Evolutionary conservation across 208 protist species (phyloP).

Genomic region (Borovskyia barvae): DNA sequence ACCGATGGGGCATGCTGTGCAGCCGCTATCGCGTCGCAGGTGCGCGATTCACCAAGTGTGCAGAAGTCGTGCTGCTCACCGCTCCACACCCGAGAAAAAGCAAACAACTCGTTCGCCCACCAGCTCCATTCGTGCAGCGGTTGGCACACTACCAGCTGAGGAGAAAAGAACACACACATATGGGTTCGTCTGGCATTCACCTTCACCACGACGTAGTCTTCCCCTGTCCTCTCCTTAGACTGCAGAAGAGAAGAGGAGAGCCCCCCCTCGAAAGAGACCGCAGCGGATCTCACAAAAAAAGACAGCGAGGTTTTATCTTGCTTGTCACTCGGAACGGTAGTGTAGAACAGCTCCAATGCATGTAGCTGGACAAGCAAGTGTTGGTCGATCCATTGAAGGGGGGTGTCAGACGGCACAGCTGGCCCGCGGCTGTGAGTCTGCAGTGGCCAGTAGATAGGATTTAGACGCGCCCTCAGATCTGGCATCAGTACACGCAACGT

Average conservation of each 20-base stretch:
- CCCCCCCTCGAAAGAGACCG: slow-evolving; percentile 38
- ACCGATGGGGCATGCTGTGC: neutral
- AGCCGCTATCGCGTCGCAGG: too few relatives aligned
- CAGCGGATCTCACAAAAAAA: slow-evolving; percentile 39
- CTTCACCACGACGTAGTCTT: slow-evolving; percentile 55
- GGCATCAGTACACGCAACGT: slow-evolving; percentile 9
- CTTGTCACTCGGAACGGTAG: slow-evolving; percentile 16
- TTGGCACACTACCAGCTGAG: slow-evolving; percentile 40
- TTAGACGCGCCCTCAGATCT: slow-evolving; percentile 1
- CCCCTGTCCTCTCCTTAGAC: slow-evolving; percentile 21
- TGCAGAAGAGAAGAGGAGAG: slow-evolving; percentile 52
- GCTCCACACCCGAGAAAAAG: slow-evolving; percentile 8
- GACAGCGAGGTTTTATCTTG: slow-evolving; percentile 33
- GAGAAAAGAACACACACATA: slow-evolving; percentile 31
- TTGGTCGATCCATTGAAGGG: slow-evolving; percentile 13
- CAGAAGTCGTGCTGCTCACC: slow-evolving; percentile 7
- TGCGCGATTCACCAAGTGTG: neutral
- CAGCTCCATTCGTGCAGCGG: slow-evolving; percentile 64
- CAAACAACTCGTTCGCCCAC: slow-evolving; percentile 43
- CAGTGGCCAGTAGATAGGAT: slow-evolving; percentile 26
- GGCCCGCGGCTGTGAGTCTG: slow-evolving; percentile 18
- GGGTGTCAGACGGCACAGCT: slow-evolving; percentile 7
- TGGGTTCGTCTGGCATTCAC: slow-evolving; percentile 53
- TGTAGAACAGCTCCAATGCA: slow-evolving; percentile 16
- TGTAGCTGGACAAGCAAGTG: slow-evolving; percentile 4